These are phyloP conservation scores for Rhododendron ovatum DNA, from an alignment of 148 eudicot genomes.

Conservation along the genomic window DNA sequence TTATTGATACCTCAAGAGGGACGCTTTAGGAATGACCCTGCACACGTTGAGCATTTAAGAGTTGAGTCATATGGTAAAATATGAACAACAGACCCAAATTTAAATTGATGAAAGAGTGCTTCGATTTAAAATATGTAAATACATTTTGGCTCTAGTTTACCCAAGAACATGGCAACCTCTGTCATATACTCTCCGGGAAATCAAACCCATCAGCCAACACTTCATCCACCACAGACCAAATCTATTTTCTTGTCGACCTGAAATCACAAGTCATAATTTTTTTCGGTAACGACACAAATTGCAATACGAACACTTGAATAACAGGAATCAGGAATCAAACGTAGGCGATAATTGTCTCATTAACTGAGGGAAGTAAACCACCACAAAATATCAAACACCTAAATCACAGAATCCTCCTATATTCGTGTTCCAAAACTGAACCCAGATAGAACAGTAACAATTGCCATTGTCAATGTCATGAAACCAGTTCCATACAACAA, in stretches of 20 bases:
- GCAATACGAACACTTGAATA: background rate
- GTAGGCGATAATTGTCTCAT: background rate
- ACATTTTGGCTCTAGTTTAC: constrained; percentile 31
- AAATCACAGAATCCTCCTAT: background rate
- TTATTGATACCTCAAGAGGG: constrained; percentile 70
- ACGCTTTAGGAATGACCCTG: constrained; percentile 92
- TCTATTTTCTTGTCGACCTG: constrained; percentile 82
- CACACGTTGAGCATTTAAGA: constrained; percentile 22
- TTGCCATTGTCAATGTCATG: background rate
- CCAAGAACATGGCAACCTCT: constrained; percentile 94
- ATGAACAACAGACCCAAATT: constrained; percentile 3
- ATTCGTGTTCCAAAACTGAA: background rate
- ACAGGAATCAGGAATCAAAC: background rate
- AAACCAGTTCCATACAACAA: constrained; percentile 4
- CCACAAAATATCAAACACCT: constrained; percentile 7
- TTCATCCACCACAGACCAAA: constrained; percentile 94
- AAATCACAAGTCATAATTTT: constrained; percentile 1
- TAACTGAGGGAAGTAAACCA: constrained; percentile 3
- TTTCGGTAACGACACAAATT: background rate
- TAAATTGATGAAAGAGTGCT: background rate
- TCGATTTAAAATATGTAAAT: background rate
- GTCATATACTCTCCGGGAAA: constrained; percentile 65
- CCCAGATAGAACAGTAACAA: background rate
- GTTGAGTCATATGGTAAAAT: constrained; percentile 9
- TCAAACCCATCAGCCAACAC: constrained; percentile 87